Base-by-base conservation (phyloP, 306 rosid genomes). In the Begonia loranthoides region DNA sequence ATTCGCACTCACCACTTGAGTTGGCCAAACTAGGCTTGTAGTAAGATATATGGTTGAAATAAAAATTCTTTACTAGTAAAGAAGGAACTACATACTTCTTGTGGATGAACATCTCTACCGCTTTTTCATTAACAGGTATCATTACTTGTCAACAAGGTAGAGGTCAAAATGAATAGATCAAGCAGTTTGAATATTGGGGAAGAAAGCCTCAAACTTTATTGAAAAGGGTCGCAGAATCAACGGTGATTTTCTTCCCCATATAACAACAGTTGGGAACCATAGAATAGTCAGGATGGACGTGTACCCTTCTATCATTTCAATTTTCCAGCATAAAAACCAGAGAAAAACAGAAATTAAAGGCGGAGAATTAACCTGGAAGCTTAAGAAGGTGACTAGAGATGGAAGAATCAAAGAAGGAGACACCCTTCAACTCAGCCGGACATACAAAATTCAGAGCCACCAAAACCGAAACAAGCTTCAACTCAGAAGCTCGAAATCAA, bases 191-290 rank as follows among this genome's bases (percentile, higher is more conserved):
- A 41, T 64, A 51, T 41, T 28, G 40, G 52, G 39, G 41, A 51
- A 33, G 41, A 64, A 47, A 45, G 19, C 13, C 56, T 56, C 24
- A 68, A 51, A 90, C 95, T 95, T 90, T 90, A 47, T 90, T 90
- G 83, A 90, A 90, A 50, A 90, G 96, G 15, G 99, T 90, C 65
- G 99, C 99, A 38, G 99, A 90, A 72, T 90, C 99, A 54, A 90
- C 96, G n/a, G 99, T 90, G 41, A 90, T 90, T 76, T 90, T 90
- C 62, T 90, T 90, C 45, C 99, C 99, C 99, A 90, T n/a, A n/a
- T n/a, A n/a, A n/a, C n/a, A n/a, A 47, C 16, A 13, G 51, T n/a
- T 19, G 22, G 22, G 22, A 19, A 19, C 1, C 22, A 19, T 19
- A 28, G 36, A 28, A 28, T 28, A 28, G 36, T 28, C 36, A 28